Evolutionary conservation across 768 basidiomycete genomes (phyloP).

Genomic region (Panellus pusillus): DNA sequence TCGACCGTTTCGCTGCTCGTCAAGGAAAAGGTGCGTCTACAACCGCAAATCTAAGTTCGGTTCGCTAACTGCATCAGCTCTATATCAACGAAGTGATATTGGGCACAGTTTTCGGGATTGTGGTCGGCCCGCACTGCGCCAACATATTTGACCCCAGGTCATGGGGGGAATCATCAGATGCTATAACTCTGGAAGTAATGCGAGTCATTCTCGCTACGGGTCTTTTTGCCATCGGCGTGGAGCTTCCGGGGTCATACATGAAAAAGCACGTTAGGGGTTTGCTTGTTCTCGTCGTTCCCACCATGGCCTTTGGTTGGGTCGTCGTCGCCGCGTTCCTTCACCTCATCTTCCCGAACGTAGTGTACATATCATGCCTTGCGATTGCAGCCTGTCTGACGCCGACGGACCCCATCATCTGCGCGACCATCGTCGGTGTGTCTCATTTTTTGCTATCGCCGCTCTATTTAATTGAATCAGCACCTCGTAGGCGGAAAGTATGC

Average conservation of each 20-base stretch:
- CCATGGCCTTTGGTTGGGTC: conserved; percentile 86
- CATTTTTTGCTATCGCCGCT: neutral
- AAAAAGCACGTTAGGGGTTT: conserved; percentile 73
- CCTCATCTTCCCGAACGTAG: conserved; percentile 68
- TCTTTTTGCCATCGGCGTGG: conserved; percentile 93
- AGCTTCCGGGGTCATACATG: conserved; percentile 87
- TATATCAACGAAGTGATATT: conserved; percentile 95
- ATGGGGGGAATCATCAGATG: conserved; percentile 57
- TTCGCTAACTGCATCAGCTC: conserved; percentile 39
- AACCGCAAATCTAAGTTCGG: neutral
- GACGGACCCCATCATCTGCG: conserved; percentile 93
- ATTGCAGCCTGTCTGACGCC: conserved; percentile 90
- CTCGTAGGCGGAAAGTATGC: conserved; percentile 68
- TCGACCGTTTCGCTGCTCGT: conserved; percentile 81
- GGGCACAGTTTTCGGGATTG: conserved; percentile 68
- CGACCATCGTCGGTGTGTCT: conserved; percentile 67
- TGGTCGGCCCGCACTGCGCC: conserved; percentile 72
- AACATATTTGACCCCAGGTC: conserved; percentile 73
- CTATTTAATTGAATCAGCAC: neutral
- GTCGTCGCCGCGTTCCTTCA: conserved; percentile 70
- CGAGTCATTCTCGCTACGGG: conserved; percentile 88
- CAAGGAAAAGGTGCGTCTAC: conserved; percentile 65
- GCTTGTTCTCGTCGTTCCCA: conserved; percentile 70
- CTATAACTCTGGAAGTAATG: conserved; percentile 84
- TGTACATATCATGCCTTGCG: conserved; percentile 74